phyloP scores from a whole-genome alignment of 768 basidiomycete genomes.

The Dioszegia aurantiaca region DNA sequence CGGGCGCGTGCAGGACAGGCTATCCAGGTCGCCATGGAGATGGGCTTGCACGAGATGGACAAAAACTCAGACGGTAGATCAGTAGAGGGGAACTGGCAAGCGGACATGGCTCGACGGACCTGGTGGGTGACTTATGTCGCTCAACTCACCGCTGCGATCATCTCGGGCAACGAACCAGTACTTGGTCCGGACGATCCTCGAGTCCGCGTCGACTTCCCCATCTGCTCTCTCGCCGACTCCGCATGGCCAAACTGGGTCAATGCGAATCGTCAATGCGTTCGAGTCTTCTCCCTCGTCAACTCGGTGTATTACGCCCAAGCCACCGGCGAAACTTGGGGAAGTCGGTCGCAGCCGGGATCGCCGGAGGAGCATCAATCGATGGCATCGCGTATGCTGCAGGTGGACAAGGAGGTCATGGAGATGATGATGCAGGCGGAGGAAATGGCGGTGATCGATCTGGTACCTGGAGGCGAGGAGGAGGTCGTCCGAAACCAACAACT shows the following conservation, averaged over 20 bases:
- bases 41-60: slow-evolving; percentile 49
- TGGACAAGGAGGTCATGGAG: slow-evolving; percentile 40
- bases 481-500: slow-evolving; percentile 50
- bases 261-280: slow-evolving; percentile 30
- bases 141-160: slow-evolving; percentile 38
- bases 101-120: slow-evolving; percentile 49
- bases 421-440: slow-evolving; percentile 45
- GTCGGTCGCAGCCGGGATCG: background rate
- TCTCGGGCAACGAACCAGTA: slow-evolving; percentile 38
- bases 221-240: slow-evolving; percentile 35
- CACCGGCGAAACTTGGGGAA: slow-evolving; percentile 18
- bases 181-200: slow-evolving; percentile 45
- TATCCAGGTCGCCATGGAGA: slow-evolving; percentile 44
- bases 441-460: slow-evolving; percentile 42
- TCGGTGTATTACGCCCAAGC: slow-evolving; percentile 35
- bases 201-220: slow-evolving; percentile 43
- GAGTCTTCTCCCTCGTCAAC: slow-evolving; percentile 45
- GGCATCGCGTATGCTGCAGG: slow-evolving; percentile 27
- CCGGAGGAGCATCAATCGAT: slow-evolving; percentile 9
- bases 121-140: slow-evolving; percentile 47
- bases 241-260: slow-evolving; percentile 49
- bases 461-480: slow-evolving; percentile 51
- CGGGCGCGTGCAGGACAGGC: slow-evolving; percentile 33
- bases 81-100: slow-evolving; percentile 45
- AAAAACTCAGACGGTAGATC: slow-evolving; percentile 14